These are phyloP conservation scores for Penicillium sp. DNA, from an alignment of 2,329 filamentous ascomycete genomes.

Conservation along the genomic window DNA sequence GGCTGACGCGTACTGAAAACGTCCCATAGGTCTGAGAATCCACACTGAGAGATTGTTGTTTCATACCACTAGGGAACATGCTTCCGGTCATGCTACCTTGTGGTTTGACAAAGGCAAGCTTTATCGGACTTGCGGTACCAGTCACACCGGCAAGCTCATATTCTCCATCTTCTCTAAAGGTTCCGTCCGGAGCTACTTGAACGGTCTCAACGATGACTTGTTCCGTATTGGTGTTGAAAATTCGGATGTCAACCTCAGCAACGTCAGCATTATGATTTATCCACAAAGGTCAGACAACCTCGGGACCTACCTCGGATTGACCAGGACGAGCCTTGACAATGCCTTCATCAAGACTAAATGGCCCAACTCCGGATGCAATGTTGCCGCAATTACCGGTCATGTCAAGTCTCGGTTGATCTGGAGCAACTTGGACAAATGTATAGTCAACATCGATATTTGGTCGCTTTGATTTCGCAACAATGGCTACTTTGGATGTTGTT, in stretches of 20 bases:
- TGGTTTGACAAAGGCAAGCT: conserved; percentile 55
- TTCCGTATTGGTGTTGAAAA: conserved; percentile 63
- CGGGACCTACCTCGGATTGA: conserved; percentile 25
- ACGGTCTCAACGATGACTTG: conserved; percentile 57
- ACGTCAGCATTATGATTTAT: too few species aligned
- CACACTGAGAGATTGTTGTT: conserved; percentile 7
- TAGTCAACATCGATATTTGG: conserved; percentile 55
- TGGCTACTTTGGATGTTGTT: conserved; percentile 62
- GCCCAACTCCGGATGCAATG: conserved; percentile 61
- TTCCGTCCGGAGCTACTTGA: conserved; percentile 44
- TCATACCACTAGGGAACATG: conserved; percentile 24
- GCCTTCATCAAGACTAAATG: conserved; percentile 54
- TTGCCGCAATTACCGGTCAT: conserved; percentile 66
- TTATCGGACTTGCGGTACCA: conserved; percentile 51
- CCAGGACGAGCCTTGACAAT: conserved; percentile 35
- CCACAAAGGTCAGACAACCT: too few species aligned
- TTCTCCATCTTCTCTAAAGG: conserved; percentile 43
- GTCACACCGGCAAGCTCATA: conserved; percentile 58
- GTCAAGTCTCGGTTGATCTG: conserved; percentile 56
- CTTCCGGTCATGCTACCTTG: conserved; percentile 58
- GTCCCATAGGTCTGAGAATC: conserved; percentile 43
- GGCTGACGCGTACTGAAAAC: conserved; percentile 44
- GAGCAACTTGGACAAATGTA: conserved; percentile 63
- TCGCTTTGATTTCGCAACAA: conserved; percentile 50
- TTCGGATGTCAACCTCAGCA: conserved; percentile 52